phyloP scores from a whole-genome alignment of 1,139 yeast genomes.

The Candida pseudoviswanathii region DNA sequence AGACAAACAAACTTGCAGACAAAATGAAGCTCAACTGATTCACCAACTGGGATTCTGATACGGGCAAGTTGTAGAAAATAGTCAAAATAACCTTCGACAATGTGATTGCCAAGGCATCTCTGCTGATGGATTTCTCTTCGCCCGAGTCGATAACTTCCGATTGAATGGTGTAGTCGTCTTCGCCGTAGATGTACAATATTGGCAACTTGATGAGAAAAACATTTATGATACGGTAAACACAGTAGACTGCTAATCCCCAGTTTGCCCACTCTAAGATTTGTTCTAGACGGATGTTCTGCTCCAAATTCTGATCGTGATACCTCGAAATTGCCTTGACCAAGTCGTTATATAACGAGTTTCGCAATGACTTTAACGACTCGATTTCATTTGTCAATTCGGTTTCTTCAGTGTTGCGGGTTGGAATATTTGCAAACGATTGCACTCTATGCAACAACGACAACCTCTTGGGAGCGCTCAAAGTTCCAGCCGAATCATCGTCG shows the following conservation, averaged over 20 bases:
- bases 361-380: conserved; percentile 30
- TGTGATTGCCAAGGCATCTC: conserved; percentile 70
- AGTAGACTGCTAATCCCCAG: conserved; percentile 55
- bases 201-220: conserved; percentile 47
- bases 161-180: not conserved
- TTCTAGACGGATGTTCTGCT: conserved; percentile 6
- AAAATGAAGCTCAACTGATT: conserved; percentile 65
- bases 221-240: conserved; percentile 61
- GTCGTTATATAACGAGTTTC: conserved; percentile 33
- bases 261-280: conserved; percentile 19
- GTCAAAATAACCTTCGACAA: conserved; percentile 51
- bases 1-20: conserved; percentile 65
- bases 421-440: conserved; percentile 44
- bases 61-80: conserved; percentile 28
- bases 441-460: conserved; percentile 36
- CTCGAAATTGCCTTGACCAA: conserved; percentile 22
- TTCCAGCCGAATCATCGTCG: conserved; percentile 17
- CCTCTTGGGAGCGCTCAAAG: conserved; percentile 12
- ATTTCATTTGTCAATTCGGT: conserved; percentile 41
- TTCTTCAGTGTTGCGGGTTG: conserved; percentile 28
- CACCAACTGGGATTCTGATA: conserved; percentile 55
- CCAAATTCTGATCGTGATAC: conserved; percentile 16
- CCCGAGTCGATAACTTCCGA: conserved; percentile 10
- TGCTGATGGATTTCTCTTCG: conserved; percentile 20
- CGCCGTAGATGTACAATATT: conserved; percentile 16